Evolutionary conservation across 164 flowering plant species (phyloP), one percentile per base, ranked within the genome.

Genomic region (Chimonanthus salicifolius): DNA sequence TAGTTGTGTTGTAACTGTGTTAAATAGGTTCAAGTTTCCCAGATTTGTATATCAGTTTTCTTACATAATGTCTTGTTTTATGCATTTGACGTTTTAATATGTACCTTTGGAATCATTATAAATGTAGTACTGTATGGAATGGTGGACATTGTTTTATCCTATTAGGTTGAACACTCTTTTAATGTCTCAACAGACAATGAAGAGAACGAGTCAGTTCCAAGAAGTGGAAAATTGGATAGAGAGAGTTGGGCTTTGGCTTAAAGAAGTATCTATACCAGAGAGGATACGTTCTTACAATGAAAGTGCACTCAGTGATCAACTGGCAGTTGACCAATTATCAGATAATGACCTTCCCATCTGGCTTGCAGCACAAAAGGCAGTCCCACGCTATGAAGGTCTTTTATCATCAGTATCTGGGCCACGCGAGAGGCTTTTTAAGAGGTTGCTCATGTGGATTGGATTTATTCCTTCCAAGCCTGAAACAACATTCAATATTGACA

Each of bases 311-410:
- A 83, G 85, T 78, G 79, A 80, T 49, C 75, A 69, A 58, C 43
- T 72, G 46, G 82, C 64, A 46, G 79, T 47, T 62, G 88, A 87
- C 71, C 74, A 82, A 69, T 70, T 77, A 70, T 83, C 88, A 74
- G 83, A 85, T 33, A 74, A 71, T 72, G 92, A 88, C 6, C 88
- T 87, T 67, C 98, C 97, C 67, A 89, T 94, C 58, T 90, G 97
- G 97, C 72, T 90, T 70, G 99, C 99, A 58, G 95, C 99, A 69
- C 96, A 92, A 76, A 91, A 79, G 77, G 98, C 98, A 74, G 88
- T 90, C 54, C 80, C 86, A 78, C 93, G 91, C 15, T 95, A 92
- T 84, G 94, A 95, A 85, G 94, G 90, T 43, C 72, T 92, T 80
- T 73, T 95, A 64, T 87, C 97, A 79, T 76, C 90, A 44, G 75